Base-by-base conservation (phyloP, 176 grass and related monocot genomes). In the Aegilops bicornis region DNA sequence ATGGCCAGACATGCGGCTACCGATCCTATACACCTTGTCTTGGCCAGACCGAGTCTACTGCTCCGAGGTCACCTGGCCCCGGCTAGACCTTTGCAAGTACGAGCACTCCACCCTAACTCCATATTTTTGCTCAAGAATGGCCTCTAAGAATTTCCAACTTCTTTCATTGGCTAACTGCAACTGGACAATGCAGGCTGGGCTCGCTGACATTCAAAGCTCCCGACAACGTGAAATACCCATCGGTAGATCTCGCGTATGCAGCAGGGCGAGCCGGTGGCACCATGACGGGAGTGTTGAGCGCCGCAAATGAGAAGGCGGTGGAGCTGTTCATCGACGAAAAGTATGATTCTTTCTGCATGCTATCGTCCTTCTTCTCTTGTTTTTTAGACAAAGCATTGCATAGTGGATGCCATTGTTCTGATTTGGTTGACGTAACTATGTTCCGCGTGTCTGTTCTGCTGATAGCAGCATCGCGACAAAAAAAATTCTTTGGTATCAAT, bases 261-360 rank as follows among this genome's bases (percentile, higher is more conserved):
- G 97, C 97, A 81, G 97, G 97, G 14, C 76, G 97, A 59, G 97
- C 97, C 45, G 97, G 97, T 16, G 94, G 97, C 36, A 99, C 97
- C 22, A 99, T 99, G 97, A 99, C 97, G 24, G 94, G 97, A 91
- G 97, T 99, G 77, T 89, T 99, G 66, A 99, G 97, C 13, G 97
- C 97, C 27, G 97, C 97, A 64, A 96, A 99, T 60, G 97, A 99
- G 87, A 99, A 99, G 90, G 97, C 97, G 5, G 97, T 99, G 62
- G 97, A 99, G 77, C 87, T 99, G 85, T 99, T 99, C 89, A 96
- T 99, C 20, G 90, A 88, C 52, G 97, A 99, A 89, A 94, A 94
- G 97, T 99, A 94, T 70, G 72, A 80, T 78, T 52, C 61, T 69
- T 70, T 84, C 40, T 71, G 2, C 17, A 16, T 25, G 12, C 2